Base-by-base conservation (phyloP, 495 filamentous ascomycete species). In the Podospora sp. region DNA sequence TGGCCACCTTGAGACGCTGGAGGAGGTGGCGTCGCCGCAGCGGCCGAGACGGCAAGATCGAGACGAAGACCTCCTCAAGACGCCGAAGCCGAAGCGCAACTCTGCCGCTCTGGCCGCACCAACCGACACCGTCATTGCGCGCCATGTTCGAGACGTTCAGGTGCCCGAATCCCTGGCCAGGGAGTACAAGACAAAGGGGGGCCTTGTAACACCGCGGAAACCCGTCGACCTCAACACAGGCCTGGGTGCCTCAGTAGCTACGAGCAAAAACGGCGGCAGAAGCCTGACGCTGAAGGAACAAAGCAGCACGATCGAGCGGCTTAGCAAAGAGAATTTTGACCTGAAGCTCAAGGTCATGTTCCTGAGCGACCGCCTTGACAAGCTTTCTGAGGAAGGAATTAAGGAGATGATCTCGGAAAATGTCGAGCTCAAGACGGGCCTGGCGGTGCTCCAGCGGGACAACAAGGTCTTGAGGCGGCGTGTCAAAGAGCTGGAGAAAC, bases 321-420 rank as follows among this genome's bases (percentile, higher is more conserved):
- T 98, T 6, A 93, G 91, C 66, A 99, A 99, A 78, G 91, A 94
- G 73, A 98, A 98, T 69, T 99, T 98, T 74, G 95, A 97, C 73
- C 83, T 99, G 49, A 99, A 99, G 78, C 89, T 99, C 77, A 93
- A 97, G 77, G 95, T 98, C 59, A 94, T 97, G 80, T 98, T 96
- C 72, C 86, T 99, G 35, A 95, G 94, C 72, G 93, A 97, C 71
- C 90, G 94, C 11, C 78, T 99, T 27, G 93, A 96, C 78, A 92
- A 93, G 73, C 89, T 94, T 49, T 97, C 93, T 9, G 96, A 98
- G 75, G 96, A 99, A 76, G 92, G 93, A 60, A 89, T 98, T 75
- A 96, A 96, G 79, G 94, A 97, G 74, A 93, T 97, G 89, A 94
- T 97, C 69, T 91, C 91, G 22, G 94, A 98, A 79, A 99, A 97